These are phyloP conservation scores for Anacardium occidentale DNA, from an alignment of 345 rosid genomes.

Conservation along the genomic window DNA sequence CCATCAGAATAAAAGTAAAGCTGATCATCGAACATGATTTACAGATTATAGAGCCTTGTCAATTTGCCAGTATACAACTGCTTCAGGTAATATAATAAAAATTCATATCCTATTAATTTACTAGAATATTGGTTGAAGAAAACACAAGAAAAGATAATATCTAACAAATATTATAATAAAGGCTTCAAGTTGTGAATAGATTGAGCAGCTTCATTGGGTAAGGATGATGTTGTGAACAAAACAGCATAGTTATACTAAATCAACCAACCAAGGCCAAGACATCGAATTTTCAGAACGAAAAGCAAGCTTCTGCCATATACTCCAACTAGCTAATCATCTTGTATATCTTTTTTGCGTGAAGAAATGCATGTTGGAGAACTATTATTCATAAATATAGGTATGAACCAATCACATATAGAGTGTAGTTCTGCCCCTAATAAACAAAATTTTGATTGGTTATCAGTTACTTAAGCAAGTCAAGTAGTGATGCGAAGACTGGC, in stretches of 20 bases:
- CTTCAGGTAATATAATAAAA: neutral
- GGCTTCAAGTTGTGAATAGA: neutral
- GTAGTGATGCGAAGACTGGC: neutral
- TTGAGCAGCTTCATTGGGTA: neutral
- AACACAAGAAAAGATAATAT: neutral
- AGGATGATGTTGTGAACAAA: neutral
- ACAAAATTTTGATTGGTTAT: neutral
- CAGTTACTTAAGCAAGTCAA: slow-evolving; percentile 1
- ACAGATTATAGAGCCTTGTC: neutral
- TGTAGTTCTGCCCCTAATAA: neutral
- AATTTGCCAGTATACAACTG: neutral
- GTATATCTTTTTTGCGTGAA: neutral
- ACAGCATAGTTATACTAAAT: neutral
- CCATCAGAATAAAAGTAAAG: neutral
- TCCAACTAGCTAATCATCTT: neutral
- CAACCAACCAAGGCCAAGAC: neutral
- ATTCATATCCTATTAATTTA: neutral
- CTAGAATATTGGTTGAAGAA: neutral
- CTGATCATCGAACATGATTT: neutral
- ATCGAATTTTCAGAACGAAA: neutral
- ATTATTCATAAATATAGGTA: neutral
- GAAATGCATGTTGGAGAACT: neutral
- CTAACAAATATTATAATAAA: neutral
- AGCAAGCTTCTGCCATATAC: neutral
- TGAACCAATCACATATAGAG: neutral